These are phyloP conservation scores for Babesia sp. DNA, from an alignment of 169 alveolate species.

Conservation along the genomic window DNA sequence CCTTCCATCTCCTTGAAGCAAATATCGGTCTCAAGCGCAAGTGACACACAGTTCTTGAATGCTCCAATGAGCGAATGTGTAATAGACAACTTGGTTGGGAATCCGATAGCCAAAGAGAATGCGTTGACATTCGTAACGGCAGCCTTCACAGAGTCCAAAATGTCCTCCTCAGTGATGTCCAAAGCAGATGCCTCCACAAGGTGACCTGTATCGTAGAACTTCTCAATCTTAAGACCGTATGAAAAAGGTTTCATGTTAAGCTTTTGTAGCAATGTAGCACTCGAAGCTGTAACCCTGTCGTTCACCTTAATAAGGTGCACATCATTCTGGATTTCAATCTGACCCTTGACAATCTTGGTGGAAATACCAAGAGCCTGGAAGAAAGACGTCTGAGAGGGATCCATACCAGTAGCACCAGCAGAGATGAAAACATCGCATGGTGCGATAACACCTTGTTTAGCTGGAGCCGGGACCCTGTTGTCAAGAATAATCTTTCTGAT, in stretches of 20 bases:
- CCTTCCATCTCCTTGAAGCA: conserved; percentile 92
- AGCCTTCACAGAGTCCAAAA: conserved; percentile 82
- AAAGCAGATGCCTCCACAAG: conserved; percentile 92
- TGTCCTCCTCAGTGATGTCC: conserved; percentile 91
- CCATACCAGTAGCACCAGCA: conserved; percentile 99
- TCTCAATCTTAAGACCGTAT: conserved; percentile 91
- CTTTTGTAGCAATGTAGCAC: conserved; percentile 95
- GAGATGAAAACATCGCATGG: conserved; percentile 96
- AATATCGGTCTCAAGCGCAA: conserved; percentile 91
- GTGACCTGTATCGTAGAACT: conserved; percentile 93
- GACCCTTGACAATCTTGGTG: conserved; percentile 97
- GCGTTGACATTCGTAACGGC: conserved; percentile 93
- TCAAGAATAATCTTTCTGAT: conserved; percentile 88
- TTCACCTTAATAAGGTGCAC: conserved; percentile 93
- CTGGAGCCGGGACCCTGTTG: conserved; percentile 95
- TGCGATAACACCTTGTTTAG: conserved; percentile 97
- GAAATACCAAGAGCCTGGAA: conserved; percentile 98
- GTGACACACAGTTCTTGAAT: conserved; percentile 94
- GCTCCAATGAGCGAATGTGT: conserved; percentile 94
- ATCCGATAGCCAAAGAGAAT: conserved; percentile 89
- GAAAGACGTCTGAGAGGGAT: conserved; percentile 98
- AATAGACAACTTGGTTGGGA: conserved; percentile 93
- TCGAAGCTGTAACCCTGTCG: conserved; percentile 94
- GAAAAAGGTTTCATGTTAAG: conserved; percentile 96
- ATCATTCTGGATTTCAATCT: conserved; percentile 95